These are phyloP conservation scores for Whalleya microplaca DNA, from an alignment of 2,329 filamentous ascomycete genomes.

Conservation along the genomic window DNA sequence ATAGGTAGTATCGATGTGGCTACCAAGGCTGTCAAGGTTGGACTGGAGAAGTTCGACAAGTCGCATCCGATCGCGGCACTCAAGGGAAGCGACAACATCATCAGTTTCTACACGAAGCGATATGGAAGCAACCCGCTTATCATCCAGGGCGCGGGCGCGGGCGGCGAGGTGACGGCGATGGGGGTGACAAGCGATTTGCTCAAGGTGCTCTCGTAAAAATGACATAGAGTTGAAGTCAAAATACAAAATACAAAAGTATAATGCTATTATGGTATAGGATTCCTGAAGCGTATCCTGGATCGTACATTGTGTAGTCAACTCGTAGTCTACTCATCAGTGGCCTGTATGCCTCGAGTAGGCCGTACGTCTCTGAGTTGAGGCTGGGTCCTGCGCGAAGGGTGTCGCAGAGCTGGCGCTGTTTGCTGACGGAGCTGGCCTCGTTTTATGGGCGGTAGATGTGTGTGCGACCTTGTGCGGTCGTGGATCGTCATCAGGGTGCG, in stretches of 20 bases:
- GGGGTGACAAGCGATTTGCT: slow-evolving; percentile 92
- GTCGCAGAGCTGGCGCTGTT: slow-evolving; percentile 20
- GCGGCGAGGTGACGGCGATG: slow-evolving; percentile 96
- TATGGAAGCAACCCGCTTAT: slow-evolving; percentile 92
- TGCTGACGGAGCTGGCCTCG: slow-evolving; percentile 1
- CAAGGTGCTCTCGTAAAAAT: slow-evolving; percentile 79
- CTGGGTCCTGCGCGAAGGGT: slow-evolving; percentile 3
- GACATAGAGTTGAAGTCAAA: slow-evolving; percentile 42
- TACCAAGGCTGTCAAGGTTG: slow-evolving; percentile 85
- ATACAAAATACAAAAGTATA: slow-evolving; percentile 10
- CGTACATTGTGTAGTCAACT: slow-evolving; percentile 2
- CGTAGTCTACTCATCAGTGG: slow-evolving; percentile 9
- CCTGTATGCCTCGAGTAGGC: slow-evolving; percentile 13
- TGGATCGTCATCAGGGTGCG: slow-evolving; percentile 22
- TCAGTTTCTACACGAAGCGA: slow-evolving; percentile 96
- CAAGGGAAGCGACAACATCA: slow-evolving; percentile 98
- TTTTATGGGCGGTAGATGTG: slow-evolving; percentile 13
- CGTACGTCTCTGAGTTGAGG: slow-evolving; percentile 22
- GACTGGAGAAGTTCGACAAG: slow-evolving; percentile 84
- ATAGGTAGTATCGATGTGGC: slow-evolving; percentile 90
- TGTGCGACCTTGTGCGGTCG: slow-evolving; percentile 26
- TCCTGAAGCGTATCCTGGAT: slow-evolving; percentile 3
- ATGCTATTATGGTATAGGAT: slow-evolving; percentile 9
- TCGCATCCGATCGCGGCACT: slow-evolving; percentile 90
- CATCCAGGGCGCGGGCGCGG: slow-evolving; percentile 91